Conservation (phyloP, 495 filamentous ascomycete genomes). For the Copromyces sp. region DNA sequence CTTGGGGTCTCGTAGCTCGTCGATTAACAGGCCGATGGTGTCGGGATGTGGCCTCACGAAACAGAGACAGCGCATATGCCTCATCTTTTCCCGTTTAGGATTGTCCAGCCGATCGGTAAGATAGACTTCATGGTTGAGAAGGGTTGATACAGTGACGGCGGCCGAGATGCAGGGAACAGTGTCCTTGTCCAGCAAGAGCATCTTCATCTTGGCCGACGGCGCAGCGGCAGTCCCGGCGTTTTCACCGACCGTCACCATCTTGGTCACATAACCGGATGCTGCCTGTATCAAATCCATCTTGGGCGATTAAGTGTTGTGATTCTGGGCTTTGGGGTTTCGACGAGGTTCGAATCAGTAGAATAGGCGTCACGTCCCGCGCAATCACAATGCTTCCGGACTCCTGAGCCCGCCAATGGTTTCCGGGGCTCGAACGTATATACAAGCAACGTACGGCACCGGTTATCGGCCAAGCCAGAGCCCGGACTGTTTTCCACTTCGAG, state of each 20-base stretch:
- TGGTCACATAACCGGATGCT: constrained; percentile 89
- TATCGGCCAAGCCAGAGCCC: neutral
- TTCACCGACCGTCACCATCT: constrained; percentile 90
- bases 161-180: constrained; percentile 91
- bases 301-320: constrained; percentile 2
- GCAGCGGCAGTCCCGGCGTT: constrained; percentile 43
- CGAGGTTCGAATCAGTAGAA: neutral
- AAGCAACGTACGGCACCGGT: neutral
- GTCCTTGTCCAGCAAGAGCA: constrained; percentile 86
- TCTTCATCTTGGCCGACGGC: constrained; percentile 94
- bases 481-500: neutral
- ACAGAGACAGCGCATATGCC: constrained; percentile 86
- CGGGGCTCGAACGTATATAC: neutral
- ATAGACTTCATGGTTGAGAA: constrained; percentile 96
- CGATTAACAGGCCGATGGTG: constrained; percentile 85
- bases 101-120: constrained; percentile 96
- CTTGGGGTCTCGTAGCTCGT: constrained; percentile 91
- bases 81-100: constrained; percentile 87
- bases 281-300: constrained; percentile 88
- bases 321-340: neutral
- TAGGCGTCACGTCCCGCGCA: neutral
- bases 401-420: neutral
- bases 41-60: constrained; percentile 87
- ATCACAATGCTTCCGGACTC: neutral
- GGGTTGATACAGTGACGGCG: constrained; percentile 85